Base-by-base conservation (phyloP, 108 stramenopile species). In the Cyclotella cryptica region DNA sequence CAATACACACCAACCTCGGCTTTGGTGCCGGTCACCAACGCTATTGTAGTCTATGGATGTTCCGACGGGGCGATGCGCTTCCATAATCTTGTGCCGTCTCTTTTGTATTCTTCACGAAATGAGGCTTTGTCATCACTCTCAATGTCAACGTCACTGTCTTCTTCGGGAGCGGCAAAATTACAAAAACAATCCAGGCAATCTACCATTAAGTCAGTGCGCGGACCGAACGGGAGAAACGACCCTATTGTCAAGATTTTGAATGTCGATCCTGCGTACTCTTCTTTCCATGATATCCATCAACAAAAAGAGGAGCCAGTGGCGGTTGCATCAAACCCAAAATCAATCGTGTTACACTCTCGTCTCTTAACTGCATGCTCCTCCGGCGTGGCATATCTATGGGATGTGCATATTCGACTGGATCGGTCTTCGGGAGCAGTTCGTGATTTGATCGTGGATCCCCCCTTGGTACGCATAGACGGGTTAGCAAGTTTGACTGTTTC, bases 21-120 rank as follows among this genome's bases (percentile, higher is more conserved):
- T 0, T 26, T 52, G 13, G 0, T 75, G 24, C 79, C 79, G 1
- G 49, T 74, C 1, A 55, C 73, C 27, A 43, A 74, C 10, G 60
- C 79, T 12, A 69, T 78, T 29, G 3, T 90, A 5, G 43, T 89
- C 13, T 74, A 90, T 55, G 90, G 87, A 17, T 87, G 84, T 59
- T 69, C 74, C 26, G 92, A 93, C 70, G 92, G 92, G 47, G 78
- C 55, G 18, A 53, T 93, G 71, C 80, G 85, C 55, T 73, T 85
- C 29, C 89, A 86, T 60, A 83, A 89, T 72, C 81, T 86, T 68
- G 45, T 69, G 21, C 67, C 68, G 13, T 70, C 76, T 18, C 39
- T 57, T 22, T 52, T 66, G 9, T 57, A 66, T 28, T 66, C 74
- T 58, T 75, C 74, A 29, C 22, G 22, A 35, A 44, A 41, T 13